Percentiles rank a stretch among this genome's conserved stretches.
Evolutionary conservation across 23 red algal species (phyloP).

Genomic region (Gracilaria caudata): DNA sequence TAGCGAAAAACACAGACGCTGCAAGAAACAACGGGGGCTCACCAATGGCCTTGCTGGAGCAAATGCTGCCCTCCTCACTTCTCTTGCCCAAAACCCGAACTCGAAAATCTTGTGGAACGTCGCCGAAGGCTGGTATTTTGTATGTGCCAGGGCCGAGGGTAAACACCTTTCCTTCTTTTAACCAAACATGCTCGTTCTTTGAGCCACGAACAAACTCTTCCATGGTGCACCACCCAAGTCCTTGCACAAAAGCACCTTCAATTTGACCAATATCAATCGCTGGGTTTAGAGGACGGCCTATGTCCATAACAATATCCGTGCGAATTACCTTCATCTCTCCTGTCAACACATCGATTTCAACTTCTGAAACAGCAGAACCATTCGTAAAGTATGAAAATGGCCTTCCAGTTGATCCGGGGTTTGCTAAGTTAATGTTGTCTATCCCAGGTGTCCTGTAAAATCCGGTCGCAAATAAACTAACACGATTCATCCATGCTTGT

Average conservation of each 20-base stretch:
- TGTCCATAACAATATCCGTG: conserved; percentile 85
- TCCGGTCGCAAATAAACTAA: conserved; percentile 71
- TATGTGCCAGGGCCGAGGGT: conserved; percentile 85
- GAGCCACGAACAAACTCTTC: conserved; percentile 85
- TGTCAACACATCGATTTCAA: conserved; percentile 81
- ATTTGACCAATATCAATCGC: conserved; percentile 90
- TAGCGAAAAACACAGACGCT: conserved; percentile 85
- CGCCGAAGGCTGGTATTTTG: conserved; percentile 79
- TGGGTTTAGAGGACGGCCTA: conserved; percentile 80
- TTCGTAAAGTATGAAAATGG: conserved; percentile 87
- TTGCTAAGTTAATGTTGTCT: conserved; percentile 71
- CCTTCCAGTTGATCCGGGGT: conserved; percentile 36
- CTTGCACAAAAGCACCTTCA: conserved; percentile 92
- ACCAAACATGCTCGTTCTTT: conserved; percentile 43
- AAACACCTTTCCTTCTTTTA: conserved; percentile 34
- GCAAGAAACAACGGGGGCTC: conserved; percentile 89
- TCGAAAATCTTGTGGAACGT: conserved; percentile 78
- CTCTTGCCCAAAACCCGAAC: conserved; percentile 60
- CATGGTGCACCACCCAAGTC: conserved; percentile 86
- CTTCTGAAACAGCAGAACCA: conserved; percentile 83
- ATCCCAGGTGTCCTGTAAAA: conserved; percentile 85
- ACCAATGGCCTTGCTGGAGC: conserved; percentile 83
- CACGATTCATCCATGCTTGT: conserved; percentile 68
- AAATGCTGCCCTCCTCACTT: conserved; percentile 65
- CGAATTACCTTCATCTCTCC: conserved; percentile 56